Percentiles rank a stretch among this genome's conserved stretches.
Evolutionary conservation across 768 basidiomycete species (phyloP).

Genomic region (Piloderma croceum): DNA sequence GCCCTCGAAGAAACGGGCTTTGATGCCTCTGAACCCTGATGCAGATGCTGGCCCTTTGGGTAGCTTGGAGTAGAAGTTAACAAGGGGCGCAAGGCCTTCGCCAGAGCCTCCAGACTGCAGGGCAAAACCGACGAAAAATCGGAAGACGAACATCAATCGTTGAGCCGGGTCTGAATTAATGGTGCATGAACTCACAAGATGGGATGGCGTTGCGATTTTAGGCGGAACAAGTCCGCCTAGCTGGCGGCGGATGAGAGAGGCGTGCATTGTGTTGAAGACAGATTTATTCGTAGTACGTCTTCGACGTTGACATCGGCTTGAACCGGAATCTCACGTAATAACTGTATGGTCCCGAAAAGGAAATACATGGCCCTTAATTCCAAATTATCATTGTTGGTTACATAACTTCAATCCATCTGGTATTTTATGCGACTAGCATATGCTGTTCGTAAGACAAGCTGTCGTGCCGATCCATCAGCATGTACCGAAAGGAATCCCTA

Average conservation of each 20-base stretch:
- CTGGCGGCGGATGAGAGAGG: constrained; percentile 78
- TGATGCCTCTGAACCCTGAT: constrained; percentile 57
- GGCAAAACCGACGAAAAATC: constrained; percentile 10
- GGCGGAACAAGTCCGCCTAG: constrained; percentile 86
- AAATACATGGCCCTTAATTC: too few species aligned
- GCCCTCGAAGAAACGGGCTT: constrained; percentile 78
- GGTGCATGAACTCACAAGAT: constrained; percentile 60
- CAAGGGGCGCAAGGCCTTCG: constrained; percentile 74
- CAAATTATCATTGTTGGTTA: too few species aligned
- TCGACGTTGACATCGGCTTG: too few species aligned
- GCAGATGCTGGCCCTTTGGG: constrained; percentile 79
- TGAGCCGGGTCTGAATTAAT: neutral
- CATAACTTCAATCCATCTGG: too few species aligned
- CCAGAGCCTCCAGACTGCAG: constrained; percentile 75
- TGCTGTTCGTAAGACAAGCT: too few species aligned
- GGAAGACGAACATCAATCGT: too few species aligned
- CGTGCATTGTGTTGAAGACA: constrained; percentile 54
- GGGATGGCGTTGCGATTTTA: constrained; percentile 88
- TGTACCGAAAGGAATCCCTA: neutral
- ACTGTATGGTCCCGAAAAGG: too few species aligned
- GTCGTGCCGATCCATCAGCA: too few species aligned
- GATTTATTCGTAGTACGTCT: too few species aligned
- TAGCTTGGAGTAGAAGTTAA: constrained; percentile 94
- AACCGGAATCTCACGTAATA: too few species aligned
- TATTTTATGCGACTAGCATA: too few species aligned